A percentile compares a stretch with the other conserved stretches of the same genome.
Evolutionary conservation across 225 moss, liverwort and hornwort species (phyloP).

Genomic region (Sphagnum tenellum): DNA sequence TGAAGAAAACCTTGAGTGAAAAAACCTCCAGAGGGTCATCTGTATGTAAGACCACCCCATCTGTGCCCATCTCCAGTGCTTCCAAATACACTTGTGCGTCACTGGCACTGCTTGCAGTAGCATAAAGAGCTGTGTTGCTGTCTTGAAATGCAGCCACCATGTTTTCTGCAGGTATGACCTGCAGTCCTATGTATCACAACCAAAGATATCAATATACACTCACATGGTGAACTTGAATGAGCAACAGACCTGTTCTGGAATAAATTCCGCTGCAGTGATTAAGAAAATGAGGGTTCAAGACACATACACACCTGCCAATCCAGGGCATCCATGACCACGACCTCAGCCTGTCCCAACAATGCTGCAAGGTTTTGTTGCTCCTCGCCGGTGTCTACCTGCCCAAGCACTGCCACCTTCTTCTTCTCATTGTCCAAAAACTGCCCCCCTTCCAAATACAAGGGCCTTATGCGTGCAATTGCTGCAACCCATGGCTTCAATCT

Average conservation of each 20-base stretch:
- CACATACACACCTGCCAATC: constrained; percentile 66
- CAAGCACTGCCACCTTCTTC: constrained; percentile 58
- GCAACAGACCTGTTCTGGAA: too few relatives aligned
- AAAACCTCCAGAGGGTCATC: constrained; percentile 27
- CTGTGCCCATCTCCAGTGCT: constrained; percentile 35
- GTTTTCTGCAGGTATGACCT: constrained; percentile 85
- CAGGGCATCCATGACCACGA: constrained; percentile 78
- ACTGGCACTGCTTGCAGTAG: constrained; percentile 56
- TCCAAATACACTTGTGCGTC: constrained; percentile 76
- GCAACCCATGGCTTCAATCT: constrained; percentile 4
- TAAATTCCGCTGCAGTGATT: too few relatives aligned
- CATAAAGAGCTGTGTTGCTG: constrained; percentile 65
- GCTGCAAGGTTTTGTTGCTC: constrained; percentile 68
- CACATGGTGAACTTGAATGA: too few relatives aligned
- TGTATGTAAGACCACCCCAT: constrained; percentile 47
- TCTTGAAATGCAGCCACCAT: constrained; percentile 85
- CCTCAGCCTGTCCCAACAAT: constrained; percentile 56
- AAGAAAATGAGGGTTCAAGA: too few relatives aligned
- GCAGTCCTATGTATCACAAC: not conserved
- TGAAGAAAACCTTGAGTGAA: constrained; percentile 23
- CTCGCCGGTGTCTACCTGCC: constrained; percentile 70
- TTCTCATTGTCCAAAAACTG: constrained; percentile 52
- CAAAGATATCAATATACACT: too few relatives aligned
- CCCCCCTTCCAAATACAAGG: constrained; percentile 48
- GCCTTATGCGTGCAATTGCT: constrained; percentile 69